Base-by-base conservation (phyloP, 192 early-diverging fungal species). In the Oehlia diaphana region DNA sequence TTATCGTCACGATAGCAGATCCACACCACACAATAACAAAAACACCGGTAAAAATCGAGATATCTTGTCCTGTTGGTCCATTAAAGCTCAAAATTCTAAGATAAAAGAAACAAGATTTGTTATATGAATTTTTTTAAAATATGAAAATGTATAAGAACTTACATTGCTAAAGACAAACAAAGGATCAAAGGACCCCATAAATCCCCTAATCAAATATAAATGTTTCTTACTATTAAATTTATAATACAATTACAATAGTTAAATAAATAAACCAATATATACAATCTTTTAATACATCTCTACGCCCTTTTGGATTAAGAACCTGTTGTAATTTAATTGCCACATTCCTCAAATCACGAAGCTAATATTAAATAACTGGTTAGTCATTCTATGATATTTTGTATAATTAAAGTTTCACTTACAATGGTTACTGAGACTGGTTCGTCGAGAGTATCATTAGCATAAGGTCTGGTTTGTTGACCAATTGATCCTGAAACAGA, bases 21-120 rank as follows among this genome's bases (percentile, higher is more conserved):
- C 97, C 97, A 70, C 91, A 82, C 94, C 97, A 99, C 14, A 99
- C 93, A 82, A 98, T 95, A 28, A 95, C 93, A 88, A 99, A 99
- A 28, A 96, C 91, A 72, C 92, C 91, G 7, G 96, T 96, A 80
- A 99, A 99, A 23, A 97, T 92, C 16, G 87, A 86, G 1, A 96
- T 90, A 26, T 92, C 90, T 88, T 99, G 97, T 74, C 91, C 91
- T 13, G 83, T 85, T 8, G 92, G 90, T 31, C 96, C 96, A 68
- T 89, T 88, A 44, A 95, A 82, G 82, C 91, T 92, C 87, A 99
- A 87, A 4, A 92, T 93, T 62, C 94, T 95, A 82, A 71, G 10
- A 67, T 62, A 39, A 21, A 62, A 66, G n/a, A 78, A 28, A 53
- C 13, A 73, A 31, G 0, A 6, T 58, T 58, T 21, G 53, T 58